Base-by-base conservation (phyloP, 192 early-diverging fungal genomes). In the Podila epicladia region DNA sequence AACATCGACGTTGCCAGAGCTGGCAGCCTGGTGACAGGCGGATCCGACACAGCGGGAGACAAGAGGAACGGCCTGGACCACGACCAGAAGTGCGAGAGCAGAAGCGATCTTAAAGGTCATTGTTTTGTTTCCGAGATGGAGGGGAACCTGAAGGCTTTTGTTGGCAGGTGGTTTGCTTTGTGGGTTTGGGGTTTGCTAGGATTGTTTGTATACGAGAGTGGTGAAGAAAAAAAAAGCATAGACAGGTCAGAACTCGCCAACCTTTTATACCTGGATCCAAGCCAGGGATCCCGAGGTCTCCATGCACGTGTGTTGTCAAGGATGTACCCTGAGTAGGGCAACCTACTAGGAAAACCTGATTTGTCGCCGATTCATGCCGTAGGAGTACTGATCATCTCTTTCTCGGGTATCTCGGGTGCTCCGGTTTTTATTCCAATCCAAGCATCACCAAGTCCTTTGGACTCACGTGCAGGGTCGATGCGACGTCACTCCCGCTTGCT, bases 31-130 rank as follows among this genome's bases (percentile, higher is more conserved):
- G 51, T 38, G 24, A 60, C 77, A 80, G 5, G 37, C 62, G 5
- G 26, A 3, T 53, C 77, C 71, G 37, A 31, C 17, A 53, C 69
- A 72, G 31, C 22, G 69, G 20, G n/a, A 64, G 26, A 28, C 33
- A 11, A 79, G 29, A 38, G 77, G 77, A 37, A 35, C 71, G 20
- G 77, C 77, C 11, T 69, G 65, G 35, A 38, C 64, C 4, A 55
- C 20, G 24, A 61, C 35, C 19, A 65, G 61, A 62, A 73, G 60
- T 13, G 53, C 71, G 19, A 80, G 26, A 17, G 62, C 62, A 11
- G 62, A 8, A n/a, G 57, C 62, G 48, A 64, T 45, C 28, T 72
- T 80, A 63, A 80, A 37, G 24, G 71, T 6, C 53, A 55, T 55
- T n/a, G 20, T 55, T 55, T 15, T 55, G 20, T 24, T 9, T 22